phyloP scores from a whole-genome alignment of 345 rosid species.

The Pistacia atlantica region DNA sequence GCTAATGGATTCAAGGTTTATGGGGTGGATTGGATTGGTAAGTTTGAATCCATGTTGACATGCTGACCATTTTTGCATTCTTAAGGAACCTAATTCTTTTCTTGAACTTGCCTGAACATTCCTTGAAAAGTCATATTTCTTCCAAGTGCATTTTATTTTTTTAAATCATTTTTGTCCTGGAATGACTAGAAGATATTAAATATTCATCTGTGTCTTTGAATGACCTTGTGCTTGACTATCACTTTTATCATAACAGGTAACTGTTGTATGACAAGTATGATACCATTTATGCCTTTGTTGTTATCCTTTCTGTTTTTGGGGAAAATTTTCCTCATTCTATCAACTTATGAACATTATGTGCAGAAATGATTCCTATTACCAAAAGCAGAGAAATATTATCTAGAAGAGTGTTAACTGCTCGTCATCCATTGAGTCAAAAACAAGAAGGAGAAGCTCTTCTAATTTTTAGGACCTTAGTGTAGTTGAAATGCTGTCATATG shows the following conservation, averaged over 20 bases:
- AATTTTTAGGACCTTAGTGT: background rate
- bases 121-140: background rate
- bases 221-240: background rate
- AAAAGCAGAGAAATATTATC: too few species aligned
- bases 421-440: background rate
- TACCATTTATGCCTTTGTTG: background rate
- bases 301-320: background rate
- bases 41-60: slow-evolving; percentile 22
- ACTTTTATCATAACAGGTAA: background rate
- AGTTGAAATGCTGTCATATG: background rate
- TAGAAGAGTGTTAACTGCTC: background rate
- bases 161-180: background rate
- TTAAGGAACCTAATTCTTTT: background rate
- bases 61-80: background rate
- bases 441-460: background rate
- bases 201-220: background rate
- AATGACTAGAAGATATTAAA: background rate
- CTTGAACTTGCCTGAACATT: slow-evolving; percentile 1
- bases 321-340: background rate
- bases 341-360: background rate
- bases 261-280: background rate
- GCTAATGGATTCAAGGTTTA: slow-evolving; percentile 84
- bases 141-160: background rate
- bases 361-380: background rate
- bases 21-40: slow-evolving; percentile 97